Evolutionary conservation across 2,329 filamentous ascomycete genomes (phyloP).

Genomic region (Phaeomoniella chlamydospora): DNA sequence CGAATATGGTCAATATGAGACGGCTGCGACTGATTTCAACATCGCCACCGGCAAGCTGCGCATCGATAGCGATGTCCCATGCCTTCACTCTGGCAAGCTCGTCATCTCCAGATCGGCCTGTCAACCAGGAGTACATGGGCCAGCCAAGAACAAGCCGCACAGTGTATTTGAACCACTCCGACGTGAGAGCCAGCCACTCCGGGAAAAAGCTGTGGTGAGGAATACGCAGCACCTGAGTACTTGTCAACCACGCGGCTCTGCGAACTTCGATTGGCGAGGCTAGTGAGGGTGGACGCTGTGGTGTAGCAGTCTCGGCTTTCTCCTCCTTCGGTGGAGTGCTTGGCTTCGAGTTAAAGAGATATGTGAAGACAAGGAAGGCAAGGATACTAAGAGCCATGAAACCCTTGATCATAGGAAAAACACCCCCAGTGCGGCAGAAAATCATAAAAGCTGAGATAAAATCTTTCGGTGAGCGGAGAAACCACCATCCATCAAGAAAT

Average conservation of each 20-base stretch:
- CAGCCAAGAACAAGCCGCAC: constrained; percentile 64
- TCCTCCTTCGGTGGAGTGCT: constrained; percentile 35
- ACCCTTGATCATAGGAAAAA: constrained; percentile 12
- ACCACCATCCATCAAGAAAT: constrained; percentile 34
- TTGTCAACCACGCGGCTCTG: constrained; percentile 81
- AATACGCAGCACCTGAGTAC: constrained; percentile 84
- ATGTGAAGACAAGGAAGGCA: constrained; percentile 42
- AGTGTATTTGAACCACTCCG: constrained; percentile 73
- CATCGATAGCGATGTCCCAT: constrained; percentile 86
- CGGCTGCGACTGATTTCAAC: constrained; percentile 79
- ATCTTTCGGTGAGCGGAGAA: constrained; percentile 11
- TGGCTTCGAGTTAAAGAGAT: constrained; percentile 41
- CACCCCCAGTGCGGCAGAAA: constrained; percentile 11
- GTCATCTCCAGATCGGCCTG: constrained; percentile 68
- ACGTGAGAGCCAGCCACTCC: constrained; percentile 64
- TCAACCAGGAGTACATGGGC: constrained; percentile 62
- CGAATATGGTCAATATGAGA: constrained; percentile 71
- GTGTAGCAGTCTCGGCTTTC: constrained; percentile 19
- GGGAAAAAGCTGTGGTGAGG: constrained; percentile 76
- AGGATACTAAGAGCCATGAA: constrained; percentile 14
- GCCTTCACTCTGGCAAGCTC: constrained; percentile 78
- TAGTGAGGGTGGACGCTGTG: constrained; percentile 49
- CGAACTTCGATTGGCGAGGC: constrained; percentile 75
- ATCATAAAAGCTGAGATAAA: constrained; percentile 10
- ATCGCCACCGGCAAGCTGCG: constrained; percentile 82